Conservation (phyloP, 2,329 filamentous ascomycete species). For the Fusarium pseudocircinatum region DNA sequence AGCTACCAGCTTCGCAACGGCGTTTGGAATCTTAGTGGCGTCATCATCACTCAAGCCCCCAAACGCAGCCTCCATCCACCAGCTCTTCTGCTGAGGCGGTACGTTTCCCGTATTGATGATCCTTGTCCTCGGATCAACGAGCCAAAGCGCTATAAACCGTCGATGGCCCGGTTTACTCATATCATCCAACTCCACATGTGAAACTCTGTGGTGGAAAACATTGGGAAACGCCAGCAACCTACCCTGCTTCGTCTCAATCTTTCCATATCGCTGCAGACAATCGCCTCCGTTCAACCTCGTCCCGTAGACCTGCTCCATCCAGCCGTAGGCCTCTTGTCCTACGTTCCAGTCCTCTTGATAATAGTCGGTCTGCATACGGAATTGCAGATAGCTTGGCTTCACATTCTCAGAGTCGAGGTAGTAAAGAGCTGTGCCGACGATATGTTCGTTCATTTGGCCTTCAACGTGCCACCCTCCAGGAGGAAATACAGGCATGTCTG, state of each 20-base stretch:
- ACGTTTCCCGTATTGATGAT: conserved; percentile 49
- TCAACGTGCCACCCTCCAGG: conserved; percentile 39
- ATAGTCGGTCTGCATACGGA: conserved; percentile 26
- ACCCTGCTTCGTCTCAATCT: conserved; percentile 29
- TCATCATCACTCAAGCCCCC: background rate
- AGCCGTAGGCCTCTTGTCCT: background rate
- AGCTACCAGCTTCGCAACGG: background rate
- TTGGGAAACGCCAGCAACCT: conserved; percentile 32
- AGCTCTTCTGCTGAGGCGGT: conserved; percentile 46
- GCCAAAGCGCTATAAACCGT: conserved; percentile 62
- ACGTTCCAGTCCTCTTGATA: background rate
- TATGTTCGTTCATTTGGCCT: conserved; percentile 44
- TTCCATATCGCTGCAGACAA: conserved; percentile 31
- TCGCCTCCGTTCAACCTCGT: fast-evolving
- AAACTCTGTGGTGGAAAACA: conserved; percentile 34
- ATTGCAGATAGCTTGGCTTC: conserved; percentile 26
- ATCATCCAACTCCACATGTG: conserved; percentile 58
- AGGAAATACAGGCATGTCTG: conserved; percentile 36
- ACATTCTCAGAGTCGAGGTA: conserved; percentile 40
- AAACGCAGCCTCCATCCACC: conserved; percentile 41
- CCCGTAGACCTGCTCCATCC: conserved; percentile 29
- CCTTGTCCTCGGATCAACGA: conserved; percentile 60
- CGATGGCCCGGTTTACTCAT: conserved; percentile 59
- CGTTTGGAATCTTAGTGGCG: background rate
- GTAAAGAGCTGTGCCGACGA: conserved; percentile 42